These are phyloP conservation scores for Mucor sp. DNA, from an alignment of 371 early-diverging fungal species.

Conservation along the genomic window DNA sequence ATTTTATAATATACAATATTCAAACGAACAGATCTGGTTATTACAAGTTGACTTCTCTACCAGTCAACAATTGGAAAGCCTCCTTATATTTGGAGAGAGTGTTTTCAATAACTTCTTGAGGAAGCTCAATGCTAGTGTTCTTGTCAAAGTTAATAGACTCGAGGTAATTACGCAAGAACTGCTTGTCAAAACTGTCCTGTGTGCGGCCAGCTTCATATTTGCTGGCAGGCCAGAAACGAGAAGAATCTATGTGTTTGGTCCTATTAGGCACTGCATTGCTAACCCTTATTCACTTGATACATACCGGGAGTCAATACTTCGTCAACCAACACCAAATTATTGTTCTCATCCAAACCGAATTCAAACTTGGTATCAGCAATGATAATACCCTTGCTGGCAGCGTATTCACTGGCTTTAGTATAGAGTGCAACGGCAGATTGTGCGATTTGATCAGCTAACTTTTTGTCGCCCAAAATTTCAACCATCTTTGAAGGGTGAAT, in stretches of 20 bases:
- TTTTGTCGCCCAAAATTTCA: conserved; percentile 80
- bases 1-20: conserved; percentile 8
- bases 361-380: conserved; percentile 99
- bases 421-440: conserved; percentile 47
- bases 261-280: neutral
- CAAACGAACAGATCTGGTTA: neutral
- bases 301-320: conserved; percentile 96
- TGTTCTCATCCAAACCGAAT: conserved; percentile 90
- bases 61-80: conserved; percentile 85
- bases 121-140: conserved; percentile 79
- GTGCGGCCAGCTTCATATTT: conserved; percentile 77
- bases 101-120: conserved; percentile 79
- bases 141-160: conserved; percentile 90
- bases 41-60: conserved; percentile 68
- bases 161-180: conserved; percentile 94
- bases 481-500: conserved; percentile 91
- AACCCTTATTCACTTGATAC: neutral
- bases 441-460: conserved; percentile 42
- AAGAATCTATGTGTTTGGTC: conserved; percentile 72
- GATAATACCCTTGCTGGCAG: conserved; percentile 84
- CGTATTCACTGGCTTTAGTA: conserved; percentile 73
- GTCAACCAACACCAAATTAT: conserved; percentile 84
- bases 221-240: conserved; percentile 94
- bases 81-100: conserved; percentile 90
- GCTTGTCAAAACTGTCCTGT: conserved; percentile 97